Conservation (phyloP, 257 asterid species). For the Misopates orontium region DNA sequence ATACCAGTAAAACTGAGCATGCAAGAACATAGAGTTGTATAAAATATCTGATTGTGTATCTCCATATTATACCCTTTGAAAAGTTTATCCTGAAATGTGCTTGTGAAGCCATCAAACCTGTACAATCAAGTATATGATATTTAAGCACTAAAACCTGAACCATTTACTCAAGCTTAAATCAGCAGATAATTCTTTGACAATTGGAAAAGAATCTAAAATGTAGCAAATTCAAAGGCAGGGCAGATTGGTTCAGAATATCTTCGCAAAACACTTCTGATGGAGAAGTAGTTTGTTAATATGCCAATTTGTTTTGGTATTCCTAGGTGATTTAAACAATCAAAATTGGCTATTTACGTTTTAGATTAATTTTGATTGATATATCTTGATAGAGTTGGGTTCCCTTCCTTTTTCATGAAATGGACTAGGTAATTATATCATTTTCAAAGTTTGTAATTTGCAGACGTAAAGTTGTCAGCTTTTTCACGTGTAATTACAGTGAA, state of each 20-base stretch:
- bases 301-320: slow-evolving; percentile 5
- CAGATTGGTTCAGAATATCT: not conserved
- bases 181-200: not conserved
- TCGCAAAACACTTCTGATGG: not conserved
- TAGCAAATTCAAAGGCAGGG: too few species aligned
- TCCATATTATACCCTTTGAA: slow-evolving; percentile 98
- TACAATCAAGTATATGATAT: slow-evolving; percentile 24
- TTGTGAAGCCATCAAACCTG: slow-evolving; percentile 99
- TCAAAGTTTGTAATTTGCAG: too few species aligned
- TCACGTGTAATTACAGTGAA: too few species aligned
- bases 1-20: slow-evolving; percentile 90
- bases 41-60: slow-evolving; percentile 94
- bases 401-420: too few species aligned
- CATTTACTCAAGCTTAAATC: not conserved
- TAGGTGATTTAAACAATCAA: not conserved
- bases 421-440: too few species aligned
- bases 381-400: too few species aligned
- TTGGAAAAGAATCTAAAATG: too few species aligned
- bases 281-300: not conserved
- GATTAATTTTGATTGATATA: too few species aligned
- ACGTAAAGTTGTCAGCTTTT: too few species aligned
- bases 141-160: not conserved
- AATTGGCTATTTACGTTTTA: too few species aligned
- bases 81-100: slow-evolving; percentile 98
- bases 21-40: slow-evolving; percentile 95